Conservation (phyloP, 805 yeast species). For the Wickerhamiella australiensis region DNA sequence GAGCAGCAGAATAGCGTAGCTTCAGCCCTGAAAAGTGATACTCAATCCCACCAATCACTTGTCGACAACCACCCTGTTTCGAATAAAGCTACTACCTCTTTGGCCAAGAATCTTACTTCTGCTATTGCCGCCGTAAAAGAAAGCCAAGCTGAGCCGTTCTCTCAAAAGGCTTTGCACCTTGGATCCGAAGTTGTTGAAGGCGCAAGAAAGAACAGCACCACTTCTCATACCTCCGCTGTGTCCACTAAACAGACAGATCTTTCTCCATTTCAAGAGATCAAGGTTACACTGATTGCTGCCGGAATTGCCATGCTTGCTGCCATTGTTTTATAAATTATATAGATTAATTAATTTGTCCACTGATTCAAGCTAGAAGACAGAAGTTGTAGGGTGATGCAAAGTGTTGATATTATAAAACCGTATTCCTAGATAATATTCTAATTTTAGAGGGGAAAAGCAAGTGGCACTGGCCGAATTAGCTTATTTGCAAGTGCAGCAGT, state of each 20-base stretch:
- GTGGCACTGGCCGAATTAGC: not conserved
- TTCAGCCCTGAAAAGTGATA: too few relatives aligned
- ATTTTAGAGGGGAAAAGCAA: too few relatives aligned
- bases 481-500: constrained; percentile 1
- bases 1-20: too few relatives aligned
- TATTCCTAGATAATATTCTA: not conserved
- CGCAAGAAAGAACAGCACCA: not conserved
- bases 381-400: not conserved
- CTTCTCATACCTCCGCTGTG: not conserved
- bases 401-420: not conserved
- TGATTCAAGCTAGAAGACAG: not conserved
- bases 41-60: too few relatives aligned
- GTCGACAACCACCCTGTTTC: too few relatives aligned
- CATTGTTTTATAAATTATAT: not conserved
- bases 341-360: not conserved
- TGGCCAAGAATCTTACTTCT: not conserved
- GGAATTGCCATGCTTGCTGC: not conserved
- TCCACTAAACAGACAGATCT: not conserved
- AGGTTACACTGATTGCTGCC: not conserved
- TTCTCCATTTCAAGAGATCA: not conserved
- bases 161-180: not conserved
- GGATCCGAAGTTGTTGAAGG: not conserved
- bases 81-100: too few relatives aligned
- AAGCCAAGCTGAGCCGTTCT: not conserved
- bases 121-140: not conserved